Evolutionary conservation across 441 rosid genomes (phyloP).

Genomic region (Rhodomyrtus psidioides): DNA sequence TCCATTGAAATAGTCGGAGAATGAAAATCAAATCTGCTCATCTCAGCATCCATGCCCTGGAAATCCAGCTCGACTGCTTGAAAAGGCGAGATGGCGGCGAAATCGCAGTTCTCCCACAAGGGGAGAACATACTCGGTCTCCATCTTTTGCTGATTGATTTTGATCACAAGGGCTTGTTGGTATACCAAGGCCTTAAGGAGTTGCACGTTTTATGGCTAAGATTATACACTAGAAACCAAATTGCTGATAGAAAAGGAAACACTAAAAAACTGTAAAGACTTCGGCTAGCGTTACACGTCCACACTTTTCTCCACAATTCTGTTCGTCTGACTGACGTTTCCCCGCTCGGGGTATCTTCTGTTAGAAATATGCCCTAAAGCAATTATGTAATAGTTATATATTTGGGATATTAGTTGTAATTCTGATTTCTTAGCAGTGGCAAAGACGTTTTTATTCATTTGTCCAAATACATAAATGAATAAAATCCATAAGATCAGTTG

Average conservation of each 20-base stretch:
- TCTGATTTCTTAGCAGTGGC: too few relatives aligned
- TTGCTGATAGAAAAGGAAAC: neutral
- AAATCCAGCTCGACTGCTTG: slow-evolving; percentile 9
- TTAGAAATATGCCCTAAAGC: too few relatives aligned
- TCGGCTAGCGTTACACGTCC: neutral
- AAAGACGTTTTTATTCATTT: too few relatives aligned
- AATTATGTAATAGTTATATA: too few relatives aligned
- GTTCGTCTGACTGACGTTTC: neutral
- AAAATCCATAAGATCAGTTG: too few relatives aligned
- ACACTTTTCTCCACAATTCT: neutral
- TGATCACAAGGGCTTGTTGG: neutral
- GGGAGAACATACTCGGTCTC: slow-evolving; percentile 4
- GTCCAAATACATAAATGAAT: too few relatives aligned
- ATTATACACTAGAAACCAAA: neutral
- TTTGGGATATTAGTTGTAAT: too few relatives aligned
- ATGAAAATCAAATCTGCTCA: slow-evolving; percentile 8
- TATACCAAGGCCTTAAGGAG: neutral
- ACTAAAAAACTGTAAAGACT: neutral
- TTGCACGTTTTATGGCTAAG: neutral
- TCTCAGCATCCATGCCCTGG: neutral
- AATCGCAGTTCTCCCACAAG: slow-evolving; percentile 2
- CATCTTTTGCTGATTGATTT: neutral
- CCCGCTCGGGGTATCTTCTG: slow-evolving; percentile 7
- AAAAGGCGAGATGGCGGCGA: neutral
- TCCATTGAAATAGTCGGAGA: slow-evolving; percentile 4